phyloP scores from a whole-genome alignment of 495 filamentous ascomycete species.

The Clohesyomyces aquaticus region DNA sequence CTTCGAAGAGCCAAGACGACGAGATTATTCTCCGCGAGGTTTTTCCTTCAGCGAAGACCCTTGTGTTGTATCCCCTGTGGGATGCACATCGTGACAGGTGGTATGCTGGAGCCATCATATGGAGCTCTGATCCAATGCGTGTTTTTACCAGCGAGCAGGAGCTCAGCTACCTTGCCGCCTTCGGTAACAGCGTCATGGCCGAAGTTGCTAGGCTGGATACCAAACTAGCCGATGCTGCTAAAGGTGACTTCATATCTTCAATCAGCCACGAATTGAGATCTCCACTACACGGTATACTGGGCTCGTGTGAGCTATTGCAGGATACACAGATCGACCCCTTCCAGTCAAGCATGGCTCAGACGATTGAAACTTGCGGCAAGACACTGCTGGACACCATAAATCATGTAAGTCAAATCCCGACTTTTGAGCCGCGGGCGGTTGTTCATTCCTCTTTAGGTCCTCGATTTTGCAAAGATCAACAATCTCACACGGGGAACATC shows the following conservation, averaged over 20 bases:
- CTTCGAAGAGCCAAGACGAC: slow-evolving; percentile 40
- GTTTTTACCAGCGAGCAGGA: slow-evolving; percentile 57
- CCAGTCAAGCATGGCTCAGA: slow-evolving; percentile 69
- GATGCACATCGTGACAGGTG: slow-evolving; percentile 69
- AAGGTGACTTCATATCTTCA: slow-evolving; percentile 71
- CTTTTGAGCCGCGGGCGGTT: no score
- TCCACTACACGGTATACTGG: slow-evolving; percentile 76
- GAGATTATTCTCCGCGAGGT: slow-evolving; percentile 39
- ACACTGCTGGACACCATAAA: slow-evolving; percentile 81
- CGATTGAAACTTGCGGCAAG: slow-evolving; percentile 73
- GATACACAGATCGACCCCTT: slow-evolving; percentile 56
- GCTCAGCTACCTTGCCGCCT: slow-evolving; percentile 59
- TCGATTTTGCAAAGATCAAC: slow-evolving; percentile 74
- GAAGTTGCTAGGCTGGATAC: slow-evolving; percentile 61
- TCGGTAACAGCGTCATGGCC: slow-evolving; percentile 64
- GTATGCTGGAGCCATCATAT: slow-evolving; percentile 70
- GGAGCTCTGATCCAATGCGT: slow-evolving; percentile 55
- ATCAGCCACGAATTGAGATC: slow-evolving; percentile 79
- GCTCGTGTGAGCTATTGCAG: slow-evolving; percentile 70
- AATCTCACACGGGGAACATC: slow-evolving; percentile 50
- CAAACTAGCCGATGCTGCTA: slow-evolving; percentile 57
- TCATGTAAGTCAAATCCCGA: slow-evolving; percentile 64
- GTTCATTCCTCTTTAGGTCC: no score
- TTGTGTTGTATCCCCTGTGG: slow-evolving; percentile 68
- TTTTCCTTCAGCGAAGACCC: slow-evolving; percentile 58